These are phyloP conservation scores for Suillus ampliporus DNA, from an alignment of 768 basidiomycete species.

Conservation along the genomic window DNA sequence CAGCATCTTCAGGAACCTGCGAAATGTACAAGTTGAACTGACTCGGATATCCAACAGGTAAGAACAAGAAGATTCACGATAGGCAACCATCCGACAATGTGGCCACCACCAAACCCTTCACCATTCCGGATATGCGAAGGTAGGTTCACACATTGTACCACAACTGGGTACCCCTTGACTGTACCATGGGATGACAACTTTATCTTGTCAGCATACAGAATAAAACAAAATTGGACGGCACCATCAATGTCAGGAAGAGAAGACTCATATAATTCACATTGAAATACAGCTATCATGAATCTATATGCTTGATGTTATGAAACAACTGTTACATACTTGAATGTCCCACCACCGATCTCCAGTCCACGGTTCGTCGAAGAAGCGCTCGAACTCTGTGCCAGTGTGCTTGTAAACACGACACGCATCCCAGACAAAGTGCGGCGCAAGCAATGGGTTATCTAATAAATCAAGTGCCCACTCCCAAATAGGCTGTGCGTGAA, in stretches of 20 bases:
- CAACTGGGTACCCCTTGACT: constrained; percentile 27
- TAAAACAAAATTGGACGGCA: constrained; percentile 11
- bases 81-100: constrained; percentile 24
- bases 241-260: constrained; percentile 3
- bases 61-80: constrained; percentile 12
- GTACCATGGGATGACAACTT: constrained; percentile 21
- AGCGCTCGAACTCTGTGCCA: constrained; percentile 29
- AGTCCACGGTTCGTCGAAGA: constrained; percentile 44
- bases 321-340: constrained; percentile 33
- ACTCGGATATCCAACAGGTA: not conserved
- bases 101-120: constrained; percentile 20
- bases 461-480: constrained; percentile 15
- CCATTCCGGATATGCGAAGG: constrained; percentile 23
- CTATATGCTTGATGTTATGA: not conserved
- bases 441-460: constrained; percentile 6
- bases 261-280: not conserved
- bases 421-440: constrained; percentile 40
- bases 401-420: constrained; percentile 32
- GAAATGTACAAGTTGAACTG: not conserved
- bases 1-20: constrained; percentile 39
- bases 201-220: constrained; percentile 27
- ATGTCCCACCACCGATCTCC: constrained; percentile 42
- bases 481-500: constrained; percentile 13
- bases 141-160: constrained; percentile 22
- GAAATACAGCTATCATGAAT: not conserved